Conservation (phyloP, 23 red algal genomes). For the Pyropia yezoensis region DNA sequence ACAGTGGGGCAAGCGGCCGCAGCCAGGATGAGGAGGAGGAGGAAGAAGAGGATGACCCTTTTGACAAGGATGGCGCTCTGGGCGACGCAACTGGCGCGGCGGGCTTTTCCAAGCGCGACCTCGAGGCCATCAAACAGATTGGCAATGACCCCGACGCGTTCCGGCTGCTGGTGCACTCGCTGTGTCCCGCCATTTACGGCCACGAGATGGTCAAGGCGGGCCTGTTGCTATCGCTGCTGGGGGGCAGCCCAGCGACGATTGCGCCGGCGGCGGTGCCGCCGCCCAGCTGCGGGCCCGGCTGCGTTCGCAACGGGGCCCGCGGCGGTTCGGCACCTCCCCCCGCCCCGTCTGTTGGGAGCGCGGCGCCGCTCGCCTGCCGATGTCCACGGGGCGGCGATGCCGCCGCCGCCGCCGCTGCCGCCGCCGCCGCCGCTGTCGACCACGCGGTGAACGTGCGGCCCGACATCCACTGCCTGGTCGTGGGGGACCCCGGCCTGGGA, state of each 20-base stretch:
- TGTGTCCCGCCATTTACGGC: slow-evolving; percentile 86
- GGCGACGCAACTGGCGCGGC: background rate
- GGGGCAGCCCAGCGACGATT: slow-evolving; percentile 33
- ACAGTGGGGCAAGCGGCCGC: background rate
- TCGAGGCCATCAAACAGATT: slow-evolving; percentile 45
- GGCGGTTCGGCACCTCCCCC: background rate
- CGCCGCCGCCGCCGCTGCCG: background rate
- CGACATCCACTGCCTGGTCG: slow-evolving; percentile 82
- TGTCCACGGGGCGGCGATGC: slow-evolving; percentile 8
- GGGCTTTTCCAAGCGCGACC: slow-evolving; percentile 1
- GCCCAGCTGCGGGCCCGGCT: background rate
- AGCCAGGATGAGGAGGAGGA: slow-evolving; percentile 26
- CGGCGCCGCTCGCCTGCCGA: no score
- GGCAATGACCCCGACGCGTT: slow-evolving; percentile 58
- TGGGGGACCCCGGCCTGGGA: slow-evolving; percentile 93
- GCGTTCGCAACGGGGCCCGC: background rate
- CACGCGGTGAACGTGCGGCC: slow-evolving; percentile 38
- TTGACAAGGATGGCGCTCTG: background rate
- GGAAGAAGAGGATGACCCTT: background rate
- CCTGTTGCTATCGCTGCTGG: slow-evolving; percentile 74
- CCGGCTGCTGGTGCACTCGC: slow-evolving; percentile 72
- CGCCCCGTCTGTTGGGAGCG: no score
- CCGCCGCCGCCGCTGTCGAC: background rate
- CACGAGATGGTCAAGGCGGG: slow-evolving; percentile 96
- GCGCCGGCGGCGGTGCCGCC: background rate